These are phyloP conservation scores for Xylaria castorea DNA, from an alignment of 495 filamentous ascomycete genomes.

Conservation along the genomic window DNA sequence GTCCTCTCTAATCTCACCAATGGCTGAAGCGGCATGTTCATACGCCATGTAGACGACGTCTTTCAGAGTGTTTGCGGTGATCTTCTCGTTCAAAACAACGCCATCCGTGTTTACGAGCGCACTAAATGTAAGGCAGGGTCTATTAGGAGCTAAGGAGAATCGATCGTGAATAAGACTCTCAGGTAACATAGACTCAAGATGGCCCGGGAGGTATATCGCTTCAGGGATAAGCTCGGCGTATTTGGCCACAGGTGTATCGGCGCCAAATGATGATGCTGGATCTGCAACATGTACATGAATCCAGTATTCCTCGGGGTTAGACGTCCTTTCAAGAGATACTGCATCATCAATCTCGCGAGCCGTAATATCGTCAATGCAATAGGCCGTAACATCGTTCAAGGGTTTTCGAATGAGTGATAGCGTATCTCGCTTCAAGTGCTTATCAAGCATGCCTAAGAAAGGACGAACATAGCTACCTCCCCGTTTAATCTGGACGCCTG, in stretches of 20 bases:
- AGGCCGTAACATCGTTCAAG: slow-evolving; percentile 74
- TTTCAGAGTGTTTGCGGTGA: slow-evolving; percentile 71
- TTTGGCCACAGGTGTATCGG: slow-evolving; percentile 62
- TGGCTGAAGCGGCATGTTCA: slow-evolving; percentile 55
- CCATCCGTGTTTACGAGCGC: slow-evolving; percentile 69
- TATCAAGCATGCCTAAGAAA: slow-evolving; percentile 39
- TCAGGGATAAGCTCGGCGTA: slow-evolving; percentile 68
- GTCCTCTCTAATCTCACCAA: slow-evolving; percentile 47
- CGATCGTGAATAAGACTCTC: slow-evolving; percentile 57
- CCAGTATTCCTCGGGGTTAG: slow-evolving; percentile 71
- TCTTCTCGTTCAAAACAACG: slow-evolving; percentile 69
- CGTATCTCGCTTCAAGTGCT: slow-evolving; percentile 41
- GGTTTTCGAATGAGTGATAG: slow-evolving; percentile 71
- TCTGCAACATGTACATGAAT: slow-evolving; percentile 92
- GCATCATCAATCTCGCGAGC: slow-evolving; percentile 90
- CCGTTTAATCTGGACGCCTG: slow-evolving; percentile 55
- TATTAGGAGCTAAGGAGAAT: slow-evolving; percentile 72
- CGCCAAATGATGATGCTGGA: slow-evolving; percentile 79
- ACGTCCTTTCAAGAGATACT: slow-evolving; percentile 74
- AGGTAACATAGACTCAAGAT: slow-evolving; percentile 77
- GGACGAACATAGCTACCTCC: slow-evolving; percentile 42
- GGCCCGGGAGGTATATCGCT: slow-evolving; percentile 78
- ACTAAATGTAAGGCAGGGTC: slow-evolving; percentile 83
- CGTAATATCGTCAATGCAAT: slow-evolving; percentile 77
- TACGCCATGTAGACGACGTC: slow-evolving; percentile 80